Conservation (phyloP, 768 basidiomycete species). For the Calocera viscosa region DNA sequence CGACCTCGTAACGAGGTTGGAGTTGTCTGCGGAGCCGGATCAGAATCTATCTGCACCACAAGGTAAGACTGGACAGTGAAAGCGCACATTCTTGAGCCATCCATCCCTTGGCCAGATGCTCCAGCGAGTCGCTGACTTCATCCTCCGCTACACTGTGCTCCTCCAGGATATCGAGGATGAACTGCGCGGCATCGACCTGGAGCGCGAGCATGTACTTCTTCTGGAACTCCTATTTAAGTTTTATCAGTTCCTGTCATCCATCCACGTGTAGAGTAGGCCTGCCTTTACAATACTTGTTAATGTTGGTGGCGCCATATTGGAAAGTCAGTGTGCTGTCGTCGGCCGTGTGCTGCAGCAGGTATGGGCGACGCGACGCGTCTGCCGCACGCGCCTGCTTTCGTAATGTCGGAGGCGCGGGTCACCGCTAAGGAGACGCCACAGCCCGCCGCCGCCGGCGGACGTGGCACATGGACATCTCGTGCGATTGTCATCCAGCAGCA, state of each 20-base stretch:
- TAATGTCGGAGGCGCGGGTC: background rate
- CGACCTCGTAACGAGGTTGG: slow-evolving; percentile 42
- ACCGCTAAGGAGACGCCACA: no score
- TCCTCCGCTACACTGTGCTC: slow-evolving; percentile 55
- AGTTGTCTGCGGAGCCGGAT: slow-evolving; percentile 14
- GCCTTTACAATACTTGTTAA: slow-evolving; percentile 8
- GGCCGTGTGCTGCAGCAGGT: background rate
- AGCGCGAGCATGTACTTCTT: slow-evolving; percentile 80
- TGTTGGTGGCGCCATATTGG: slow-evolving; percentile 5
- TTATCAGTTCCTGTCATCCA: background rate
- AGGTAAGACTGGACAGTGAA: no score
- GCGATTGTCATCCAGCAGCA: background rate
- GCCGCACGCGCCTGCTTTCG: background rate
- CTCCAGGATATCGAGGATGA: slow-evolving; percentile 58
- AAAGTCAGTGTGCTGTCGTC: background rate
- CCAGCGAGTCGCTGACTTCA: slow-evolving; percentile 61
- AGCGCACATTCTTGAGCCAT: slow-evolving; percentile 76
- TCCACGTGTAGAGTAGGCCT: background rate
- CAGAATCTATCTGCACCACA: background rate
- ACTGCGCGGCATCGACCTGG: slow-evolving; percentile 60
- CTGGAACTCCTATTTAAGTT: slow-evolving; percentile 45
- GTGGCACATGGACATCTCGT: background rate
- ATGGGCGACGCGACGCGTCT: slow-evolving; percentile 3
- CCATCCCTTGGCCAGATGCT: slow-evolving; percentile 73
- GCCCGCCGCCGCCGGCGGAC: no score